Percentiles rank a stretch among this genome's conserved stretches.
phyloP scores from a whole-genome alignment of 352 stramenopile species.

The Phytopythium delawarense region DNA sequence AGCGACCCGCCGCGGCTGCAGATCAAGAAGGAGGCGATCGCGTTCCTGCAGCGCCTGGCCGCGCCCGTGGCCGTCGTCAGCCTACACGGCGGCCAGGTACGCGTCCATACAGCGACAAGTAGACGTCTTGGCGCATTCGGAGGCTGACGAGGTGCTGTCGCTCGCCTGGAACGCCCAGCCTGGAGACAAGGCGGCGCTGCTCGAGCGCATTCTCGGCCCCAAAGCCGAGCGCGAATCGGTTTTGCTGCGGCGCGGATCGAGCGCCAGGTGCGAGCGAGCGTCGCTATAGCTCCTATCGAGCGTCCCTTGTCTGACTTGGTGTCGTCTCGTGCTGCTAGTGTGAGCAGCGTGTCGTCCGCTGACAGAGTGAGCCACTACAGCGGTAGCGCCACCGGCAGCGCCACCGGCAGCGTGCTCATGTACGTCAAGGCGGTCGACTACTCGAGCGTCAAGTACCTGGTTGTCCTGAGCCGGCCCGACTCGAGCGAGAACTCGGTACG shows the following conservation, averaged over 20 bases:
- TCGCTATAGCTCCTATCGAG: background rate
- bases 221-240: slow-evolving; percentile 1
- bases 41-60: slow-evolving; percentile 64
- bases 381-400: background rate
- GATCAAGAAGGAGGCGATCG: slow-evolving; percentile 66
- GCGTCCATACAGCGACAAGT: background rate
- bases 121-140: too few relatives aligned
- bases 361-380: background rate
- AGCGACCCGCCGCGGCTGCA: slow-evolving; percentile 39
- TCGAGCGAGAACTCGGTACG: slow-evolving; percentile 31
- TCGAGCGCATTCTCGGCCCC: background rate
- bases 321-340: background rate
- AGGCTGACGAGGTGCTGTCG: background rate
- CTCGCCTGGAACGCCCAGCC: background rate
- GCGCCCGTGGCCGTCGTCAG: slow-evolving; percentile 69
- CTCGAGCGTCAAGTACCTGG: slow-evolving; percentile 70
- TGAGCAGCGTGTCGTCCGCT: background rate
- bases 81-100: slow-evolving; percentile 48
- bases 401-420: slow-evolving; percentile 40
- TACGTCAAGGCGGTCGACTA: slow-evolving; percentile 69
- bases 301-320: too few relatives aligned
- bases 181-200: slow-evolving; percentile 5
- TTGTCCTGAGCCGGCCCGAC: slow-evolving; percentile 51
- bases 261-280: background rate
- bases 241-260: background rate